Evolutionary conservation across 2,329 filamentous ascomycete genomes (phyloP), one percentile per base, ranked within the genome.

Genomic region (Bipolaris zeicola): DNA sequence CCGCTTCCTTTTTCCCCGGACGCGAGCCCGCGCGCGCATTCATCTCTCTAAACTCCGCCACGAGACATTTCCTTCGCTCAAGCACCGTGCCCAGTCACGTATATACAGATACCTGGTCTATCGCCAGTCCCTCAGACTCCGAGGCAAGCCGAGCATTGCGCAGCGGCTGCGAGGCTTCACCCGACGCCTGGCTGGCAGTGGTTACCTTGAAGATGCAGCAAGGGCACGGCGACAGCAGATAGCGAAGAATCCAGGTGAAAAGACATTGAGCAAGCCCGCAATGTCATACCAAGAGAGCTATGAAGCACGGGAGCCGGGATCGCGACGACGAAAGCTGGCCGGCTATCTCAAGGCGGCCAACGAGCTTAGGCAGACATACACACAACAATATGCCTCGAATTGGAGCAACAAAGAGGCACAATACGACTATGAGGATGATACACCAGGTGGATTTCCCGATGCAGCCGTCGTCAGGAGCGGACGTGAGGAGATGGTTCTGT

Each of bases 401-500:
- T 79, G 80, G 80, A 74, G 79, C 72, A 58, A 75, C 71, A 76
- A 77, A 26, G 78, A 79, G 33, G 78, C 81, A 11, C 64, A 65
- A 42, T 78, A 79, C 43, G 79, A 68, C 69, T 77, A 75, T 57
- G 72, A 74, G 22, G 74, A 76, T 38, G 74, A 79, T 24, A 89
- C 91, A 28, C 89, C 91, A 0, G 90, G 89, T 0, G 86, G 89
- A 1, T 97, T 96, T 69, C 91, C 92, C 0, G 89, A 96, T 65
- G 89, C 91, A 16, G 86, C 89, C n/a, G 90, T 96, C 57, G 85
- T 89, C 14, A 85, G 87, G 10, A 88, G 87, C 59, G 93, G 91
- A 11, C 86, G 92, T 58, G 92, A 97, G 74, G 91, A 98, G 78
- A 91, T 99, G 87, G 86, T 99, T 8, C 75, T 99, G 22, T 99